A percentile compares a stretch with the other conserved stretches of the same genome.
Conservation (phyloP, 495 filamentous ascomycete species). For the Xylaria bambusicola region DNA sequence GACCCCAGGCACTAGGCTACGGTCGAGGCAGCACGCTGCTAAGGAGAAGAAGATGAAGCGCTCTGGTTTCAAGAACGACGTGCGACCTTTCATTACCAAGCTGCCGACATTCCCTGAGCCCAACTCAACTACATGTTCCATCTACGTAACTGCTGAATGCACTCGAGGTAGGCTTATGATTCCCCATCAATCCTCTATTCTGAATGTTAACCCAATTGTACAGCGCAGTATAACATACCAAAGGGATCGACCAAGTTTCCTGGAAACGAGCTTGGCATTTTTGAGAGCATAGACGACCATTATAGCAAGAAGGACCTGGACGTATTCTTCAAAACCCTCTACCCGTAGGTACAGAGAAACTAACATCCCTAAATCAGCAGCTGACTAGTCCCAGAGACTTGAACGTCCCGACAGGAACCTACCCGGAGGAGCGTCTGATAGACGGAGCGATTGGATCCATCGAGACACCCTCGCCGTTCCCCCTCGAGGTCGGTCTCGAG, state of each 20-base stretch:
- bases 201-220: neutral
- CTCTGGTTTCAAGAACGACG: constrained; percentile 15
- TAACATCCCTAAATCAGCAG: neutral
- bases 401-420: constrained; percentile 36
- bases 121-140: constrained; percentile 27
- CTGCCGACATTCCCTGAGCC: constrained; percentile 13
- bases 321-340: constrained; percentile 57
- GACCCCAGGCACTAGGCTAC: constrained; percentile 55
- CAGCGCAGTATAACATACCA: constrained; percentile 38
- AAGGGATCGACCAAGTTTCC: constrained; percentile 27
- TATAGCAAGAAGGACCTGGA: constrained; percentile 59
- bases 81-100: constrained; percentile 3
- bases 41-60: constrained; percentile 26
- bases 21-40: constrained; percentile 14
- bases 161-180: constrained; percentile 26
- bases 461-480: constrained; percentile 26
- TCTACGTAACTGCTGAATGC: constrained; percentile 36
- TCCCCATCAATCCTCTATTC: neutral
- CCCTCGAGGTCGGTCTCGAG: constrained; percentile 27
- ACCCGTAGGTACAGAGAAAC: constrained; percentile 22
- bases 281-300: constrained; percentile 36
- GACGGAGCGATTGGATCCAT: constrained; percentile 31
- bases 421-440: constrained; percentile 30
- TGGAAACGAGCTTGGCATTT: constrained; percentile 40
- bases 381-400: constrained; percentile 10